These are phyloP conservation scores for Acanthamoeba castellanii DNA, from an alignment of 208 protist species.

Conservation along the genomic window DNA sequence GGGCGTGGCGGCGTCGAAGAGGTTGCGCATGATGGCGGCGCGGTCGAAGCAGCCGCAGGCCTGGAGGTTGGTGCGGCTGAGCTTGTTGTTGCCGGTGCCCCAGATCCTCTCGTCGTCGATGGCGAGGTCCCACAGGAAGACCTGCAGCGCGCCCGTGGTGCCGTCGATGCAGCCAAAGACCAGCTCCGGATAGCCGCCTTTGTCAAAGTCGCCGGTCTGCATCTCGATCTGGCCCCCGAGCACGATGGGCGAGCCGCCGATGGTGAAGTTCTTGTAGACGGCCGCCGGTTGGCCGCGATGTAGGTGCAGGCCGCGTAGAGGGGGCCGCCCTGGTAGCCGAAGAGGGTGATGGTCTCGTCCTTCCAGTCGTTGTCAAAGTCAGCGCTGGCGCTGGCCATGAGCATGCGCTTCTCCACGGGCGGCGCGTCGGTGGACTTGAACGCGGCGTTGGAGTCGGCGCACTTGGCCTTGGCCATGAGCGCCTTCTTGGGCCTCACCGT, in stretches of 20 bases:
- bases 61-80: background rate
- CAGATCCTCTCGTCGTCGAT: background rate
- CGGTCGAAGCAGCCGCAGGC: background rate
- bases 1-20: background rate
- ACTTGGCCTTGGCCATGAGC: slow-evolving; percentile 6
- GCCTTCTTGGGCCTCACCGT: background rate
- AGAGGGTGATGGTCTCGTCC: background rate
- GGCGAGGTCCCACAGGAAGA: background rate
- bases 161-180: slow-evolving; percentile 5
- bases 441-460: background rate
- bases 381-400: background rate
- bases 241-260: background rate
- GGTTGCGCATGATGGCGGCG: slow-evolving; percentile 21
- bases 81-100: background rate
- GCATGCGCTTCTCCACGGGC: background rate
- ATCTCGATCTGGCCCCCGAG: background rate
- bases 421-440: background rate
- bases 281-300: background rate
- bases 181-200: slow-evolving; percentile 4
- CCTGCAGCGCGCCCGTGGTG: background rate
- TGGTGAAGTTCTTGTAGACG: background rate
- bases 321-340: background rate
- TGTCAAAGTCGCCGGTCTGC: background rate
- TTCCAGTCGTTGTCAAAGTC: background rate
- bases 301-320: background rate